Evolutionary conservation across 2,329 filamentous ascomycete genomes (phyloP), one percentile per base, ranked within the genome.

Genomic region (Helminthosporium solani): DNA sequence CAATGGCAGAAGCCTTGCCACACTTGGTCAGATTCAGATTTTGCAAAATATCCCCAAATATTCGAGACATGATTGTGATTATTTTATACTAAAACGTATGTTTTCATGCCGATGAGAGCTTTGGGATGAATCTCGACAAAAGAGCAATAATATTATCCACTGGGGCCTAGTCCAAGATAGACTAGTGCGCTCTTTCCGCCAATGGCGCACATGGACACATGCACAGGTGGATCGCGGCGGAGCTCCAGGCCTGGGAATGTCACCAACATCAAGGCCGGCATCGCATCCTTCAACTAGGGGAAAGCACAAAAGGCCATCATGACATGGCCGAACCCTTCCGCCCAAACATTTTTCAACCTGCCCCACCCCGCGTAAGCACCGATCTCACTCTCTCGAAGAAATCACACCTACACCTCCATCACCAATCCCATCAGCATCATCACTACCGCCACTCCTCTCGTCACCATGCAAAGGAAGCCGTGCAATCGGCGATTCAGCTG

Each of bases 401-500:
- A 40, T 52, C 64, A 35, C 64, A 67, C 39, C 54, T 61, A 9
- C 60, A 62, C 42, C 53, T 57, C 42, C 53, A 55, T 34, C 34
- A 47, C 27, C 51, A 57, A 19, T 71, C 72, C 23, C 58, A 50
- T 36, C 51, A 57, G 21, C 56, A 63, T 42, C 60, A 63, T 19
- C 57, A 63, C 37, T 56, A 57, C 19, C 63, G 64, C 42, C 54
- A 58, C 47, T 64, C 63, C 30, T 56, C 58, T 36, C 48, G 47
- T 11, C 64, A 67, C 31, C 63, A 75, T 47, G 70, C 60, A 11
- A 75, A 72, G 53, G 71, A 74, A 48, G 68, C 67, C 1, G 70
- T 74, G 23, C 71, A 75, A 49, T 75, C 72, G 15, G 73, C 73
- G 8, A 66, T 73, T 5, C 72, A 75, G 49, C 61, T 74, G 31